Percentiles rank a stretch among this genome's conserved stretches.
phyloP scores from a whole-genome alignment of 495 filamentous ascomycete genomes.

The Letharia columbiana region DNA sequence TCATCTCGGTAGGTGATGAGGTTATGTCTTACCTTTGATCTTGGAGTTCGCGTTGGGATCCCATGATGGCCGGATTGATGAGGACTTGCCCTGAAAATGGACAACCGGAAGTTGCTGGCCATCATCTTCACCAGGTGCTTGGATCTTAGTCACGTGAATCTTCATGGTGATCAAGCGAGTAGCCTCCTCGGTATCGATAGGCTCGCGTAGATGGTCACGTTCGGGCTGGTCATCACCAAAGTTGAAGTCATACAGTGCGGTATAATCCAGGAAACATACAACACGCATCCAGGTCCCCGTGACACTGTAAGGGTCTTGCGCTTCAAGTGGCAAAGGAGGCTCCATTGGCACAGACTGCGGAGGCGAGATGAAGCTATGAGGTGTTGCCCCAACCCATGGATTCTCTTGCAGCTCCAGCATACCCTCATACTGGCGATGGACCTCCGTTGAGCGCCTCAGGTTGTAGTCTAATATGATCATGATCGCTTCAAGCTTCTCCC shows the following conservation, averaged over 20 bases:
- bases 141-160: constrained; percentile 44
- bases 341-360: constrained; percentile 24
- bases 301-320: constrained; percentile 50
- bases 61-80: constrained; percentile 45
- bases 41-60: constrained; percentile 54
- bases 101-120: constrained; percentile 47
- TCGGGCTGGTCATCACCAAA: constrained; percentile 34
- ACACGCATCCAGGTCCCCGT: constrained; percentile 50
- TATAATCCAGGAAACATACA: constrained; percentile 42
- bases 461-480: constrained; percentile 52
- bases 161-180: constrained; percentile 57
- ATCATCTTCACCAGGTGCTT: constrained; percentile 42
- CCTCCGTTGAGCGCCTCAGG: constrained; percentile 27
- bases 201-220: constrained; percentile 36
- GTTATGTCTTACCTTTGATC: constrained; percentile 31
- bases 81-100: constrained; percentile 48
- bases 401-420: constrained; percentile 25
- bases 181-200: constrained; percentile 48
- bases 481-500: constrained; percentile 62
- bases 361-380: constrained; percentile 37
- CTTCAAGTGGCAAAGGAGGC: constrained; percentile 33
- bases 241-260: constrained; percentile 55
- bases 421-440: constrained; percentile 10
- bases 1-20: neutral
- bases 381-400: constrained; percentile 46